These are phyloP conservation scores for Coemansia sp. DNA, from an alignment of 192 early-diverging fungal genomes.

Conservation along the genomic window DNA sequence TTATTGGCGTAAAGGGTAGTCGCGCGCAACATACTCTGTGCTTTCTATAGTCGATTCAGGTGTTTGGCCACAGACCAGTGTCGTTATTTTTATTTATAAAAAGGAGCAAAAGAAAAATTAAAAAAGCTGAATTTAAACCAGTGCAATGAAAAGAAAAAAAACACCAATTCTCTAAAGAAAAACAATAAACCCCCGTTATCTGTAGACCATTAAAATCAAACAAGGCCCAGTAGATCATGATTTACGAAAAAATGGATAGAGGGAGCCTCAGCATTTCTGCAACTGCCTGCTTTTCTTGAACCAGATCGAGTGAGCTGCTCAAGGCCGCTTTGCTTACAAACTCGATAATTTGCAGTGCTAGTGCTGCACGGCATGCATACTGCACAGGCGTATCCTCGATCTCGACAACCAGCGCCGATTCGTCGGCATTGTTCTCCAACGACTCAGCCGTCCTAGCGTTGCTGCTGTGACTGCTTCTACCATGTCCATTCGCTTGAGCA, in stretches of 20 bases:
- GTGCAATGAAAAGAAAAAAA: background rate
- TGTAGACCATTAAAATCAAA: background rate
- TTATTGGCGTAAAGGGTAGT: slow-evolving; percentile 17
- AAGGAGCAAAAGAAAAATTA: background rate
- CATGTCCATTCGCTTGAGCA: background rate
- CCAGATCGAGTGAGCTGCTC: slow-evolving; percentile 14
- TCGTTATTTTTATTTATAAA: background rate
- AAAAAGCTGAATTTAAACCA: background rate
- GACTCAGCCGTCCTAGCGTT: background rate
- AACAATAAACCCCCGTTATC: slow-evolving; percentile 3
- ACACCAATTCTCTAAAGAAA: background rate
- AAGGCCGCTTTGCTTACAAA: slow-evolving; percentile 13
- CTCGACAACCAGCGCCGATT: slow-evolving; percentile 31
- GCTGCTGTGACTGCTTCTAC: slow-evolving; percentile 2
- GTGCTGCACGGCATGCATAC: slow-evolving; percentile 47
- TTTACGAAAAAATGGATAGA: slow-evolving; percentile 15
- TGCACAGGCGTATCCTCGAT: slow-evolving; percentile 56
- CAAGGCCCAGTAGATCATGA: background rate
- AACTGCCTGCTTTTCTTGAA: slow-evolving; percentile 29
- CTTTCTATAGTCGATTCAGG: background rate
- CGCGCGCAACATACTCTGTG: slow-evolving; percentile 28
- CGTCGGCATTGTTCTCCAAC: background rate
- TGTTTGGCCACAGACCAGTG: background rate
- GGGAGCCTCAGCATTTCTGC: slow-evolving; percentile 35
- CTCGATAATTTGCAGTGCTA: slow-evolving; percentile 52